These are phyloP conservation scores for Backusella circina DNA, from an alignment of 192 early-diverging fungal genomes.

Conservation along the genomic window DNA sequence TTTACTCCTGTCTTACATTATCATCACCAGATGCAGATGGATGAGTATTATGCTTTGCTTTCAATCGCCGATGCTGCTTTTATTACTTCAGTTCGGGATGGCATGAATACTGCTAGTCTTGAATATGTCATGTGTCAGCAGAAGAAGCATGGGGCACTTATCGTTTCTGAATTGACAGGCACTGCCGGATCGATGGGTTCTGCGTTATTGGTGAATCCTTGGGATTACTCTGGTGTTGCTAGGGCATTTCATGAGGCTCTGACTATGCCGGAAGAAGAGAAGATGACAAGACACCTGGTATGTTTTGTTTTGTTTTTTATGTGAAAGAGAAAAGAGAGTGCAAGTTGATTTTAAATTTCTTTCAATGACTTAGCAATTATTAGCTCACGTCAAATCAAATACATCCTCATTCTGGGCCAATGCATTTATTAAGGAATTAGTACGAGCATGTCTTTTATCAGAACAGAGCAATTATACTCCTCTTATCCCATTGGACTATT, in stretches of 20 bases:
- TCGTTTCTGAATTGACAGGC: conserved; percentile 95
- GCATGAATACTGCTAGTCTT: conserved; percentile 95
- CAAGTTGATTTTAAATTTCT: neutral
- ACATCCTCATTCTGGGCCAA: conserved; percentile 90
- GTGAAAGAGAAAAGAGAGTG: neutral
- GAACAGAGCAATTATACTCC: conserved; percentile 44
- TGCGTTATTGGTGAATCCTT: conserved; percentile 84
- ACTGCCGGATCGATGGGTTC: conserved; percentile 79
- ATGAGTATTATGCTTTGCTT: conserved; percentile 95
- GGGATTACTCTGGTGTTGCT: conserved; percentile 83
- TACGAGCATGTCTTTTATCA: conserved; percentile 52
- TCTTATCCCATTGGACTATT: conserved; percentile 28
- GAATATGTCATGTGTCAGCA: conserved; percentile 93
- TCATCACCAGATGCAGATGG: conserved; percentile 85
- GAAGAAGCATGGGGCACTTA: conserved; percentile 86
- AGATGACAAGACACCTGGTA: conserved; percentile 56
- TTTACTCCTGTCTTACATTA: conserved; percentile 94
- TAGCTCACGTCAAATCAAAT: conserved; percentile 74
- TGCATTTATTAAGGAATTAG: conserved; percentile 77
- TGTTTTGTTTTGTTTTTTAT: neutral
- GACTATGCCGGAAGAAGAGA: conserved; percentile 61
- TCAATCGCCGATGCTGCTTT: conserved; percentile 90
- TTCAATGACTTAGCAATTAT: conserved; percentile 43
- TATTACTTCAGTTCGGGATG: conserved; percentile 91
- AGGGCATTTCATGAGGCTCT: conserved; percentile 76